Evolutionary conservation across 495 filamentous ascomycete species (phyloP), one percentile per base, ranked within the genome.

Genomic region (Emericellopsis terricola): DNA sequence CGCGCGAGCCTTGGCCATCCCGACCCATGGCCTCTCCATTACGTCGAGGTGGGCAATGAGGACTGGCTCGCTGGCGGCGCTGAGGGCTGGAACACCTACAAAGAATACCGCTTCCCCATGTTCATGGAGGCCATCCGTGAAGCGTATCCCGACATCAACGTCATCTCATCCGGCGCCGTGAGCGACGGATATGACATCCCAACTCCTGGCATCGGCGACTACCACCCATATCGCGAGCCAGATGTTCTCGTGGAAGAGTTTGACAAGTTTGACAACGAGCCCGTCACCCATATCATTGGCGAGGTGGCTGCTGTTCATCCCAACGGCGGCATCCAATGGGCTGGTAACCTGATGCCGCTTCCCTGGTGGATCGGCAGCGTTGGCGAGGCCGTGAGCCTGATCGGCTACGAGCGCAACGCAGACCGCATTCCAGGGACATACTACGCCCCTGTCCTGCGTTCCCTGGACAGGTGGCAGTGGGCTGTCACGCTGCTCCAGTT

Each of bases 1-100:
- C 65, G 75, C 24, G 69, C 67, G 10, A 40, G 53, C 8, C 56
- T 72, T 7, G 75, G 73, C 8, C 61, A 73, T 36, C 52, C 62
- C 2, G 53, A 69, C 21, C 72, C 75, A 3, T 78, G 63, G 53
- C 53, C 43, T 15, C 52, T 78, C 34, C 59, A 58, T 33, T 73
- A 65, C 34, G 69, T 76, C 21, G 74, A 77, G 45, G 61, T 79
- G 41, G 75, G 75, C 17, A 78, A 78, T 41, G 72, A 79, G 44
- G 73, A 78, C 35, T 68, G 61, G 46, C 65, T 75, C 23, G 23
- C 23, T 11, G 23, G 23, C 28, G 28, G 13, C 28, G 28, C 6
- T 7, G 28, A 8, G 15, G 28, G 28, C 28, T 29, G 28, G 28
- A 4, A 29, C 8, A 9, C 28, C 7, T 74, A 71, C 47, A 55